A percentile compares a stretch with the other conserved stretches of the same genome.
Evolutionary conservation across 2,329 filamentous ascomycete species (phyloP).

Genomic region (Cladobotryum protrusum): DNA sequence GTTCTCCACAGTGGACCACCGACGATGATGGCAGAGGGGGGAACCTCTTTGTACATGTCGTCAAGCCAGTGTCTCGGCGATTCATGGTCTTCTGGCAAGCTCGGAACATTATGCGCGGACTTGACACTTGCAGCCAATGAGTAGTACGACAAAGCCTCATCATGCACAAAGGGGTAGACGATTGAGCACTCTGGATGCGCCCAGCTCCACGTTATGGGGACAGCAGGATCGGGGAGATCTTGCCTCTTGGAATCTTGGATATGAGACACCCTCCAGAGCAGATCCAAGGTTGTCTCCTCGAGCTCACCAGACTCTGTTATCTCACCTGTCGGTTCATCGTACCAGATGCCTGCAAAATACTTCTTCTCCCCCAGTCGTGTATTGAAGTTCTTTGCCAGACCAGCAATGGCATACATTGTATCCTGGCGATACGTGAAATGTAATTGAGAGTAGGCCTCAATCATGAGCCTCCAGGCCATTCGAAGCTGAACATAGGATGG

Average conservation of each 20-base stretch:
- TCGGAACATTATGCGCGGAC: constrained; percentile 1
- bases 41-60: constrained; percentile 9
- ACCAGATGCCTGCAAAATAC: constrained; percentile 8
- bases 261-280: constrained; percentile 5
- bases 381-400: constrained; percentile 7
- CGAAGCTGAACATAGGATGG: constrained; percentile 7
- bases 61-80: constrained; percentile 4
- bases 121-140: not conserved
- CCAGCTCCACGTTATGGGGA: constrained; percentile 8
- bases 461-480: constrained; percentile 2
- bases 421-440: constrained; percentile 8
- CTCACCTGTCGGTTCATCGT: not conserved
- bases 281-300: constrained; percentile 1
- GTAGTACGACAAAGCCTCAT: not conserved
- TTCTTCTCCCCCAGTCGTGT: constrained; percentile 1
- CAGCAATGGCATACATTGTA: constrained; percentile 7
- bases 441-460: constrained; percentile 5
- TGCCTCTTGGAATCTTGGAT: not conserved
- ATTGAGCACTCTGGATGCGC: constrained; percentile 6
- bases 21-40: not conserved
- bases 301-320: not conserved
- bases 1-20: constrained; percentile 6
- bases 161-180: constrained; percentile 3
- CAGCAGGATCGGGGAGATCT: constrained; percentile 1
- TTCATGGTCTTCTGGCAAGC: constrained; percentile 4